Base-by-base conservation (phyloP, 345 rosid genomes). In the Heritiera fomes region DNA sequence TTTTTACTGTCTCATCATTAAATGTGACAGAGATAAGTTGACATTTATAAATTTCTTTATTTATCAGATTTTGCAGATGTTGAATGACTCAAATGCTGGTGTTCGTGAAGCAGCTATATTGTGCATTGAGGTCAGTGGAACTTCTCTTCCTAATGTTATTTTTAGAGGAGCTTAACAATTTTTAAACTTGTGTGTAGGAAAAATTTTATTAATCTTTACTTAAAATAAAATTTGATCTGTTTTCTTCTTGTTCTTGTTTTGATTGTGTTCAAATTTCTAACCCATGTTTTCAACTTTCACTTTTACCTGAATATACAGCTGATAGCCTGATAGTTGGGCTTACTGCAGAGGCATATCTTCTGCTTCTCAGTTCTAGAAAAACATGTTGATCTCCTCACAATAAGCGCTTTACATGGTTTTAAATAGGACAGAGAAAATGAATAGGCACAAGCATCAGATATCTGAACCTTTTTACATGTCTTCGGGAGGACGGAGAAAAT, bases 71-170 rank as follows among this genome's bases (percentile, higher is more conserved):
- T 92, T 96, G 85, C 98, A 92, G 85, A 90, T 94, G 95, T 83
- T 94, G 86, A 96, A 81, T 86, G 98, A 96, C 79, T 84, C 95
- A 28, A 96, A 96, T 87, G 92, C 84, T 45, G 87, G 92, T 74
- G 99, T 96, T 75, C 90, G 98, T 75, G 98, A 94, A 87, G 95
- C 97, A 75, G 95, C 98, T 79, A 86, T 94, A 82, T 83, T 85
- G 75, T 96, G 99, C 90, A 91, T 94, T 66, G 98, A 92, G 99
- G 99, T 92, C 56, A 77, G 81, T 80, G 60, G 13, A 46, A 75
- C 18, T 13, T 68, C 38, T 55, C 64, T 23, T 67, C 13, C 46
- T 83, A 13, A 34, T 74, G 28, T 41, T 38, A 8, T 62, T 15
- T 72, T 70, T 49, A 7, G 32, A 30, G 55, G 50, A 76, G 30